A percentile compares a stretch with the other conserved stretches of the same genome.
Conservation (phyloP, 768 basidiomycete species). For the Mycena olivaceomarginata region DNA sequence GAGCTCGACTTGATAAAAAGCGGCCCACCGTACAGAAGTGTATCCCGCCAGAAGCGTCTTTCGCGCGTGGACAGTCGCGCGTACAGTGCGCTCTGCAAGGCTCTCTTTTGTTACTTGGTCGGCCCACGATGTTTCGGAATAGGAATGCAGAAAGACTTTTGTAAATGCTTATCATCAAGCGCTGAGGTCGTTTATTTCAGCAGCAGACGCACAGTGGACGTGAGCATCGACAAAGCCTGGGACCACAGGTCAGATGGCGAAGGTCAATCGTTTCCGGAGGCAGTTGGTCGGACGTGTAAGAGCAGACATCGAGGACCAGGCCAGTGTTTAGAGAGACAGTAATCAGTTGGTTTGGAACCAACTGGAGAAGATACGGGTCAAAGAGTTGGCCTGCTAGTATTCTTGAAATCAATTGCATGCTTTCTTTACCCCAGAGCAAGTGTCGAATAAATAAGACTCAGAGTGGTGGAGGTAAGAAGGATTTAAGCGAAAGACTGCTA, state of each 20-base stretch:
- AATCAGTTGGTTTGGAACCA: constrained; percentile 68
- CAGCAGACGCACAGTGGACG: constrained; percentile 67
- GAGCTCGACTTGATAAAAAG: neutral
- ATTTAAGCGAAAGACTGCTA: too few species aligned
- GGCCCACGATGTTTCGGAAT: constrained; percentile 75
- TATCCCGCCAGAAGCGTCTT: constrained; percentile 77
- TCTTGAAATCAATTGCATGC: constrained; percentile 24
- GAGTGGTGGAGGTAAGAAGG: too few species aligned
- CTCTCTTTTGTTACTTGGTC: constrained; percentile 78
- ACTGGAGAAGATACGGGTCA: constrained; percentile 63
- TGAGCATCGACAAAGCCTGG: constrained; percentile 77
- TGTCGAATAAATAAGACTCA: too few species aligned
- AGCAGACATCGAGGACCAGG: constrained; percentile 66
- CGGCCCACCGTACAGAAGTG: constrained; percentile 73
- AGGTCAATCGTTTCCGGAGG: constrained; percentile 64
- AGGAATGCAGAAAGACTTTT: constrained; percentile 75
- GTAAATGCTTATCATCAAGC: constrained; percentile 45
- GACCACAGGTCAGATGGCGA: constrained; percentile 65
- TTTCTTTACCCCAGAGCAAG: neutral
- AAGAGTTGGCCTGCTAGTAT: constrained; percentile 70
- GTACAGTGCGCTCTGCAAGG: constrained; percentile 74
- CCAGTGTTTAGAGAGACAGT: constrained; percentile 68
- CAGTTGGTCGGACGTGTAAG: constrained; percentile 28
- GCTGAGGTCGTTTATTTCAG: neutral
- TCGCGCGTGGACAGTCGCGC: constrained; percentile 76